These are phyloP conservation scores for Pisolithus tinctorius DNA, from an alignment of 768 basidiomycete species.

Conservation along the genomic window DNA sequence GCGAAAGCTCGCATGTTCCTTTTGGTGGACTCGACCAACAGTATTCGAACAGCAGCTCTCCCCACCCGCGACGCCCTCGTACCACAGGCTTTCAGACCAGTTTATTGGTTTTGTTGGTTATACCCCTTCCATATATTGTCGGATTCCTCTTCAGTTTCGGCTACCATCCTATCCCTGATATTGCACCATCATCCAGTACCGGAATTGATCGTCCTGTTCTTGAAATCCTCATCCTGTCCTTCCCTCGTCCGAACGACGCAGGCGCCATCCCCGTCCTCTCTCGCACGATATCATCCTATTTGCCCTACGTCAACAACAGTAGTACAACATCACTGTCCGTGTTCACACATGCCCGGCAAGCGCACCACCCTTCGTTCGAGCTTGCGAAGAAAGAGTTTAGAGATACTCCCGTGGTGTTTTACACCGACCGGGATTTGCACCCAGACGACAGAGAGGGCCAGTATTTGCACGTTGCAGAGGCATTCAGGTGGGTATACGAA, in stretches of 20 bases:
- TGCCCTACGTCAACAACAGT: constrained; percentile 27
- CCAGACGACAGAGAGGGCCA: constrained; percentile 23
- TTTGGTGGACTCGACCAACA: not conserved
- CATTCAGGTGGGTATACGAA: constrained; percentile 30
- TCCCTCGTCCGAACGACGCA: constrained; percentile 31
- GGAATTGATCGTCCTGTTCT: constrained; percentile 25
- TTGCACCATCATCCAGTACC: constrained; percentile 10
- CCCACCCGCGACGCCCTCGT: constrained; percentile 1
- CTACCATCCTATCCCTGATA: not conserved
- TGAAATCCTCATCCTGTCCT: constrained; percentile 35
- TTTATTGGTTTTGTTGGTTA: constrained; percentile 12
- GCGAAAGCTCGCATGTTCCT: constrained; percentile 1
- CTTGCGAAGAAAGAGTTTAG: constrained; percentile 19
- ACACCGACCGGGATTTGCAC: constrained; percentile 26
- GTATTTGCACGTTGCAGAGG: constrained; percentile 36
- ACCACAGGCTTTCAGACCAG: constrained; percentile 12
- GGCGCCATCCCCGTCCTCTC: constrained; percentile 24
- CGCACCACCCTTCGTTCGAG: constrained; percentile 26
- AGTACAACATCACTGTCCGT: constrained; percentile 24
- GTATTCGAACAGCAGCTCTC: not conserved
- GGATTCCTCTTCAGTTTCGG: not conserved
- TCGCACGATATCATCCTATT: constrained; percentile 31
- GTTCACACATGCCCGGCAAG: constrained; percentile 29
- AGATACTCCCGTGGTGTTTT: constrained; percentile 17
- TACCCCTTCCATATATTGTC: constrained; percentile 5